Evolutionary conservation across 129 eudicot genomes (phyloP).

Genomic region (Kitagawia praeruptora): DNA sequence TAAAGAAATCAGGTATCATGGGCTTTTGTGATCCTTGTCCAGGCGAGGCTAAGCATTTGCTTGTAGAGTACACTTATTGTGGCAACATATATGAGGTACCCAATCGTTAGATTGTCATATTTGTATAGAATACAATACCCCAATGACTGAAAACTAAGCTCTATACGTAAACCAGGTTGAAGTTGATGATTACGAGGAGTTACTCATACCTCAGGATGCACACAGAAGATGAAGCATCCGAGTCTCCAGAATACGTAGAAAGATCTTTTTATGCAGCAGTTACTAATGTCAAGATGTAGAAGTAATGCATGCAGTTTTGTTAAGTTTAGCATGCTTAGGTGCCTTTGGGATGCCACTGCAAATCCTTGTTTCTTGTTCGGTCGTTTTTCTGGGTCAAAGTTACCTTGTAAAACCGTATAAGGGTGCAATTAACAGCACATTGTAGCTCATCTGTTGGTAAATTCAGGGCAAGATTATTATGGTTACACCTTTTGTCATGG

Average conservation of each 20-base stretch:
- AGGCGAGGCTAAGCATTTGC: constrained; percentile 60
- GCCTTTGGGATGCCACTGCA: background rate
- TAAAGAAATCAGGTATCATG: constrained; percentile 96
- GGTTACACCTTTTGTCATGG: background rate
- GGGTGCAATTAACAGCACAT: background rate
- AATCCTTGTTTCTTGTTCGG: background rate
- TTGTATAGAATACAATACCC: background rate
- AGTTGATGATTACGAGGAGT: constrained; percentile 66
- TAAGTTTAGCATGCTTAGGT: background rate
- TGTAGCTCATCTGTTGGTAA: background rate
- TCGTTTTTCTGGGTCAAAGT: background rate
- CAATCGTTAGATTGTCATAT: background rate
- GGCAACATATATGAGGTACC: constrained; percentile 54
- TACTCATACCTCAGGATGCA: constrained; percentile 62
- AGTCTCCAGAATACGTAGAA: background rate
- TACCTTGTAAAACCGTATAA: background rate
- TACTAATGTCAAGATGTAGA: background rate
- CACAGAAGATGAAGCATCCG: constrained; percentile 37
- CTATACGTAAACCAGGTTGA: constrained; percentile 36
- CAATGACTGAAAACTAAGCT: background rate
- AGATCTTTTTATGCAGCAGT: background rate
- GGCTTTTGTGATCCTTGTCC: constrained; percentile 99
- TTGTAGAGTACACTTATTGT: constrained; percentile 51
- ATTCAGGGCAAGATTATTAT: background rate
- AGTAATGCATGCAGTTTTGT: background rate